Percentiles rank a stretch among this genome's conserved stretches.
Conservation (phyloP, 75 land plant species). For the Cryptomeria japonica region DNA sequence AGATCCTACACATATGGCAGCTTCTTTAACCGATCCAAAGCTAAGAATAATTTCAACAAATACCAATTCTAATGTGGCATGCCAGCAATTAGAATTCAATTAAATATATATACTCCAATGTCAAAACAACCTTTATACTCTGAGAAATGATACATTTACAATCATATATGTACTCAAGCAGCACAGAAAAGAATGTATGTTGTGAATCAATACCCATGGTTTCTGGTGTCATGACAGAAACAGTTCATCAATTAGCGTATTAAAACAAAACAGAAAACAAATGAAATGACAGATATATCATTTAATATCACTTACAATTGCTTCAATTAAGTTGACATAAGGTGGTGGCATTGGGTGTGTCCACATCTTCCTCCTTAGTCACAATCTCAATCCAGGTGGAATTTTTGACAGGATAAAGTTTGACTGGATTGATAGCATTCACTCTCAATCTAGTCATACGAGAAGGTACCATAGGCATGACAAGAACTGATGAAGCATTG, state of each 20-base stretch:
- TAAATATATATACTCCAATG: not conserved
- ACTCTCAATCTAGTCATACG: conserved; percentile 78
- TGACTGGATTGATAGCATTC: conserved; percentile 31
- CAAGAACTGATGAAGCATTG: conserved; percentile 88
- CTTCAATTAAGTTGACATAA: conserved; percentile 2
- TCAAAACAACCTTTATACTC: not conserved
- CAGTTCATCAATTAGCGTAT: not conserved
- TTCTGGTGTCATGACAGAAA: not conserved
- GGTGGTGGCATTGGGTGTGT: conserved; percentile 20
- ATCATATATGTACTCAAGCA: not conserved
- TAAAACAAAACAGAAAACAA: not conserved
- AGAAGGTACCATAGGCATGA: conserved; percentile 97
- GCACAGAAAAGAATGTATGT: not conserved
- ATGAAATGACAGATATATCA: not conserved
- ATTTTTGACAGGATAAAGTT: conserved; percentile 34
- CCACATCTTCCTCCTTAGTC: conserved; percentile 32
- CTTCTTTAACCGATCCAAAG: not conserved
- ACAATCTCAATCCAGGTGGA: conserved; percentile 36
- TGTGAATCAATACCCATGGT: not conserved
- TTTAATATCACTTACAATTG: not conserved
- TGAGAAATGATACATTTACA: not conserved
- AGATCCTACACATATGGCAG: not conserved
- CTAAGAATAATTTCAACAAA: not conserved
- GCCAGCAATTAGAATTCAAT: not conserved
- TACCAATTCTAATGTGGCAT: not conserved